Base-by-base conservation (phyloP, 495 filamentous ascomycete genomes). In the Umbilicaria muhlenbergii region DNA sequence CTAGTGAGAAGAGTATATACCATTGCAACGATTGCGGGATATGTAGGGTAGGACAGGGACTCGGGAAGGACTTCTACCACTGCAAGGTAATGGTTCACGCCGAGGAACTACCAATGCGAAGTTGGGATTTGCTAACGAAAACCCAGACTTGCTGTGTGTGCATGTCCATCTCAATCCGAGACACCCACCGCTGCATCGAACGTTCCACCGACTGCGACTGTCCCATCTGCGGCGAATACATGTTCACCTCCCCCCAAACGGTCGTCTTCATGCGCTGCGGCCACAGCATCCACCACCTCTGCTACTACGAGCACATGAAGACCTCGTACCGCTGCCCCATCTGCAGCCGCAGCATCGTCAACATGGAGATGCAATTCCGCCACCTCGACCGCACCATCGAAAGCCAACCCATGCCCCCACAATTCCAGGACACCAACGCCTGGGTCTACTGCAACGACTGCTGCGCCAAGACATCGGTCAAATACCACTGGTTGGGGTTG, bases 11-110 rank as follows among this genome's bases (percentile, higher is more conserved):
- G 60, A 80, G 80, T 53, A 94, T 95, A 36, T 99, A 99, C 55
- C 91, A 99, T 59, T 99, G 91, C 60, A 71, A 78, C 53, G 91
- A 96, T 56, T 99, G 91, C 63, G 91, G 91, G 1, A 91, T 99
- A 49, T 99, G 91, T 57, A 71, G 91, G 43, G 78, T 89, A 37
- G 91, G 91, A 8, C 75, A 83, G 58, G 91, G 91, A 6, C 63
- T 99, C 38, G 92, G 92, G 2, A 95, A 94, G 59, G 92, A 96
- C 54, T 96, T 87, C 56, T 83, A 86, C 57, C 91, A 99, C 58
- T 99, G 91, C 81, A 92, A 93, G 75, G 88, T 91, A 60, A 59
- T 67, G 5, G 51, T 28, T 15, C 34, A 14, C 24, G 2, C 2
- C 11, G 1, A 4, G 5, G n/a, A 15, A n/a, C 38, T 16, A 21